Base-by-base conservation (phyloP, 2,329 filamentous ascomycete genomes). In the Calonectria hawksworthii region DNA sequence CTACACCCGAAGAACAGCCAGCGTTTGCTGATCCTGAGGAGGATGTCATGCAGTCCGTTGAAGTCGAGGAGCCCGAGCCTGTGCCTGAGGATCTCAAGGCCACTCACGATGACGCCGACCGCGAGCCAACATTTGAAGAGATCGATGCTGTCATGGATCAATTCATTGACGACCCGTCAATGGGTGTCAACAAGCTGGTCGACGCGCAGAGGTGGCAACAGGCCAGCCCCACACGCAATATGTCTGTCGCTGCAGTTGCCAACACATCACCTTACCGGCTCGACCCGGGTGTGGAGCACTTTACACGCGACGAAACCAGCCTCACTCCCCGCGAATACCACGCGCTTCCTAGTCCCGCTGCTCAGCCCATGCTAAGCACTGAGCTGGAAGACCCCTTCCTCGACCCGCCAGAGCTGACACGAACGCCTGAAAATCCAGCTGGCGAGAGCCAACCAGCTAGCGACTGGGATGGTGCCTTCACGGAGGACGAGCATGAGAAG, bases 111-210 rank as follows among this genome's bases (percentile, higher is more conserved):
- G 75, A 76, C 34, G 68, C 73, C 21, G 65, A 79, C 5, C 80
- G 81, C 26, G 87, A 88, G 75, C 88, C 87, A 9, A 91, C 93
- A 0, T 95, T 95, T 79, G 93, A 96, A 78, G 96, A 98, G 82
- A 96, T 98, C 80, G 96, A 98, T 86, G 95, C 94, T 56, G 93
- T 98, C 68, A 98, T 99, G 95, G 92, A 93, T 77, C 94, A 97
- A 74, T 90, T 98, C 80, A 90, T 93, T 73, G 91, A 89, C 63
- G 92, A 95, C 77, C 94, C 94, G 2, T 92, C 93, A 67, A 91
- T 94, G 83, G 94, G 94, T 16, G 91, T 95, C 74, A 94, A 95
- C 82, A 93, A 92, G 80, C 86, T 86, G 10, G 83, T 88, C 18
- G 87, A 89, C 59, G 84, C 87, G 23, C 84, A 88, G 7, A 83